Percentiles rank a stretch among this genome's conserved stretches.
Evolutionary conservation across 768 basidiomycete genomes (phyloP).

Genomic region (Amanita muscaria): DNA sequence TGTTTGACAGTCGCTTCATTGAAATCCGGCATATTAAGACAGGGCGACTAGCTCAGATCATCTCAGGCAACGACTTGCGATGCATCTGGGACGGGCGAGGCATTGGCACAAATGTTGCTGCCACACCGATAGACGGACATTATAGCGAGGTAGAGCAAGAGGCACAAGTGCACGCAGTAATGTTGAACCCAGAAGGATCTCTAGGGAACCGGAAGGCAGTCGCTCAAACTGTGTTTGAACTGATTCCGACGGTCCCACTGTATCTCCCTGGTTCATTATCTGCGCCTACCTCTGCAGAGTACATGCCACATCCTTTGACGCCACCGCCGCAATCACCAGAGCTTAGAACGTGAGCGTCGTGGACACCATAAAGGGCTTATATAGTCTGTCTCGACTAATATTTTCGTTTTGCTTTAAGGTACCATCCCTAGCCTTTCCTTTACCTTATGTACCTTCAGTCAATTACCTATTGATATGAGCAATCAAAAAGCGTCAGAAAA

Average conservation of each 20-base stretch:
- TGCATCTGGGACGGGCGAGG: slow-evolving; percentile 68
- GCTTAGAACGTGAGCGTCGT: no score
- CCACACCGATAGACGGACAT: slow-evolving; percentile 2
- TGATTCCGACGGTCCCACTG: slow-evolving; percentile 68
- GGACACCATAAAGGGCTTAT: no score
- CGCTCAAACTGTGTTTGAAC: slow-evolving; percentile 69
- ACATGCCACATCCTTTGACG: no score
- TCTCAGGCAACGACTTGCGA: slow-evolving; percentile 70
- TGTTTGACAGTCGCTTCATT: slow-evolving; percentile 86
- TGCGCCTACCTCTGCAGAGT: not conserved
- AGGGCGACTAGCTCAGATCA: slow-evolving; percentile 74
- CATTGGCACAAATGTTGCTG: slow-evolving; percentile 28
- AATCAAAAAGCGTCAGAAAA: no score
- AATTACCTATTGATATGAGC: no score
- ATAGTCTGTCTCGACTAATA: no score
- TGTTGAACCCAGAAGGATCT: slow-evolving; percentile 45
- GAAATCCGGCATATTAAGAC: slow-evolving; percentile 82
- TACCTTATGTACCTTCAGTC: no score
- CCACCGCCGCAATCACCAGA: no score
- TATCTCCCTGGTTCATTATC: slow-evolving; percentile 19
- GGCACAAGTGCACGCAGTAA: slow-evolving; percentile 80
- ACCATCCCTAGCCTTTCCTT: no score
- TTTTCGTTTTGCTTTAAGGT: no score
- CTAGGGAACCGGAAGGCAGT: slow-evolving; percentile 37
- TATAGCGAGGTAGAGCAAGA: slow-evolving; percentile 47